phyloP scores from a whole-genome alignment of 2,329 filamentous ascomycete genomes.

The Neofusicoccum ribis region DNA sequence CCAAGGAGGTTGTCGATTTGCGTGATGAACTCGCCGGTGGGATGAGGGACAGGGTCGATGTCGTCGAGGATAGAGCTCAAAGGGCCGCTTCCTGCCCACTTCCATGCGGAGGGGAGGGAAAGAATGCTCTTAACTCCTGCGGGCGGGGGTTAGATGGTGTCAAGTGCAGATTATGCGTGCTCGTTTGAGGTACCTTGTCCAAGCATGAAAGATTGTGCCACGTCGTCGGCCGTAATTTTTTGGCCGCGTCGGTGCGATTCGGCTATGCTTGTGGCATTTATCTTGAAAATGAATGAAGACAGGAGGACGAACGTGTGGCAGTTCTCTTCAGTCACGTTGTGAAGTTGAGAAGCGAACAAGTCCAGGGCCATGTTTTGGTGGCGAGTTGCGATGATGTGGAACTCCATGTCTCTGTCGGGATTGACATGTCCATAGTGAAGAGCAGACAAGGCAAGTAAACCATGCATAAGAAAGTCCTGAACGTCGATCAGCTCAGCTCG shows the following conservation, averaged over 20 bases:
- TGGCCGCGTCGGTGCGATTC: background rate
- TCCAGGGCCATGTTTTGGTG: slow-evolving; percentile 24
- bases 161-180: background rate
- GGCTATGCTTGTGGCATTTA: background rate
- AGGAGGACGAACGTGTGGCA: slow-evolving; percentile 26
- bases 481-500: background rate
- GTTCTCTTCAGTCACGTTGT: slow-evolving; percentile 30
- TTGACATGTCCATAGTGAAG: slow-evolving; percentile 38
- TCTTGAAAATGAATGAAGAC: background rate
- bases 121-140: background rate
- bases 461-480: slow-evolving; percentile 40
- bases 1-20: background rate
- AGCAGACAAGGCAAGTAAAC: slow-evolving; percentile 43
- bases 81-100: background rate
- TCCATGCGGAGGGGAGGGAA: background rate
- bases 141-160: too few species aligned
- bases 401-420: background rate
- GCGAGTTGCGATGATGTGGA: background rate
- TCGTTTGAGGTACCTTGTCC: background rate
- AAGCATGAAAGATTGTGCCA: background rate
- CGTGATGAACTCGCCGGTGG: background rate
- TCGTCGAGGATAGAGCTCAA: background rate
- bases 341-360: slow-evolving; percentile 30
- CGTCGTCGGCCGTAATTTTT: background rate
- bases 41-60: background rate